These are phyloP conservation scores for Hirsutella minnesotensis DNA, from an alignment of 2,329 filamentous ascomycete genomes.

Conservation along the genomic window DNA sequence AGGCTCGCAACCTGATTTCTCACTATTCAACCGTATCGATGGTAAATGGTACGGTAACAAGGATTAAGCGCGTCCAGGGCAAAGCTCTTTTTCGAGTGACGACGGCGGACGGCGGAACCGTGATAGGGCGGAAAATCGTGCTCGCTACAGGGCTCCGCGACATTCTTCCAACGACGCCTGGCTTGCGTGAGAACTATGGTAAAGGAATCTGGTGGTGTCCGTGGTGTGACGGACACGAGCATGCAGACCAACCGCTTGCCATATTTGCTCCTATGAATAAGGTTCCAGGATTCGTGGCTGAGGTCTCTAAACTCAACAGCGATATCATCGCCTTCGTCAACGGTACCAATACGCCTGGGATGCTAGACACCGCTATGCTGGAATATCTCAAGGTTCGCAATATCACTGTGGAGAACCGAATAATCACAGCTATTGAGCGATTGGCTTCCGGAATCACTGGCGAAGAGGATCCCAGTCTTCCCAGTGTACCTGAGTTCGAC, in stretches of 20 bases:
- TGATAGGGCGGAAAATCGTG: constrained; percentile 41
- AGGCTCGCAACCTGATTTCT: constrained; percentile 38
- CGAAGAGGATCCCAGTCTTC: constrained; percentile 25
- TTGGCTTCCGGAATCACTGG: constrained; percentile 26
- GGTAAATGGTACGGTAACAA: constrained; percentile 39
- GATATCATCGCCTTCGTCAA: constrained; percentile 48
- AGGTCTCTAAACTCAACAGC: constrained; percentile 41
- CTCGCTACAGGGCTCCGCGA: constrained; percentile 46
- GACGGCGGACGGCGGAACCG: constrained; percentile 9
- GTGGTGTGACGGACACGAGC: constrained; percentile 53
- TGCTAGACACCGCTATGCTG: constrained; percentile 28
- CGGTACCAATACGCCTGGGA: constrained; percentile 38
- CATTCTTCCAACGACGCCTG: constrained; percentile 40
- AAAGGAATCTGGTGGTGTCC: constrained; percentile 52
- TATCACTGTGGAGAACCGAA: constrained; percentile 43
- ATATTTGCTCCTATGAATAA: constrained; percentile 34
- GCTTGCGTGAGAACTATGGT: constrained; percentile 41
- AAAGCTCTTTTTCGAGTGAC: constrained; percentile 33
- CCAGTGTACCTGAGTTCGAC: constrained; percentile 36
- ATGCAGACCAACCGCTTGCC: constrained; percentile 45
- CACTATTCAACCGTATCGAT: constrained; percentile 37
- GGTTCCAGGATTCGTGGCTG: constrained; percentile 31
- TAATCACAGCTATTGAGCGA: constrained; percentile 35
- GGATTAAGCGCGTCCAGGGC: constrained; percentile 24
- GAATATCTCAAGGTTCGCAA: constrained; percentile 36